These are phyloP conservation scores for Populus euphratica DNA, from an alignment of 345 rosid genomes.

Conservation along the genomic window DNA sequence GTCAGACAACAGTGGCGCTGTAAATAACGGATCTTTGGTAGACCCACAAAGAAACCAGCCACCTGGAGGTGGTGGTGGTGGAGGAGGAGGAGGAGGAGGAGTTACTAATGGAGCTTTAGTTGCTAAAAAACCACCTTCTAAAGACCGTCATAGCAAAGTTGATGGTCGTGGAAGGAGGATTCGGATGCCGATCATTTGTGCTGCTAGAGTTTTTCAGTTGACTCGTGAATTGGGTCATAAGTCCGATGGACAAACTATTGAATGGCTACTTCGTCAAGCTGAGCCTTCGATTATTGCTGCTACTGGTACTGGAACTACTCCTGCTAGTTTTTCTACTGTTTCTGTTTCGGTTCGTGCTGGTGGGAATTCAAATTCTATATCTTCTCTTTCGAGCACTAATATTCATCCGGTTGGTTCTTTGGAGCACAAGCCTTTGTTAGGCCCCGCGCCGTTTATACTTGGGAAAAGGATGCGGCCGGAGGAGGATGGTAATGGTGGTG, in stretches of 20 bases:
- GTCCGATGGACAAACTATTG: constrained; percentile 97
- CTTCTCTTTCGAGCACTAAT: constrained; percentile 14
- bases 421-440: constrained; percentile 72
- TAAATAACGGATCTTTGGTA: constrained; percentile 41
- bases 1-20: constrained; percentile 50
- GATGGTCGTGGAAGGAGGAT: constrained; percentile 96
- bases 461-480: constrained; percentile 66
- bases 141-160: constrained; percentile 96
- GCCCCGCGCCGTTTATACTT: constrained; percentile 74
- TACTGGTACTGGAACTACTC: constrained; percentile 94
- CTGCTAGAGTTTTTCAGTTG: constrained; percentile 96
- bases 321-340: constrained; percentile 80
- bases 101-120: constrained; percentile 41
- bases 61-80: neutral
- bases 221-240: constrained; percentile 97
- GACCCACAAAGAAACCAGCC: constrained; percentile 51
- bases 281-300: constrained; percentile 99
- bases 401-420: constrained; percentile 5
- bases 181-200: constrained; percentile 99
- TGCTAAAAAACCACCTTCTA: constrained; percentile 85
- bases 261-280: constrained; percentile 99
- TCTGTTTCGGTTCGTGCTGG: constrained; percentile 64
- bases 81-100: neutral
- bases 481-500: constrained; percentile 7
- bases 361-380: constrained; percentile 43